These are phyloP conservation scores for Graphilbum sp. DNA, from an alignment of 2,329 filamentous ascomycete genomes.

Conservation along the genomic window DNA sequence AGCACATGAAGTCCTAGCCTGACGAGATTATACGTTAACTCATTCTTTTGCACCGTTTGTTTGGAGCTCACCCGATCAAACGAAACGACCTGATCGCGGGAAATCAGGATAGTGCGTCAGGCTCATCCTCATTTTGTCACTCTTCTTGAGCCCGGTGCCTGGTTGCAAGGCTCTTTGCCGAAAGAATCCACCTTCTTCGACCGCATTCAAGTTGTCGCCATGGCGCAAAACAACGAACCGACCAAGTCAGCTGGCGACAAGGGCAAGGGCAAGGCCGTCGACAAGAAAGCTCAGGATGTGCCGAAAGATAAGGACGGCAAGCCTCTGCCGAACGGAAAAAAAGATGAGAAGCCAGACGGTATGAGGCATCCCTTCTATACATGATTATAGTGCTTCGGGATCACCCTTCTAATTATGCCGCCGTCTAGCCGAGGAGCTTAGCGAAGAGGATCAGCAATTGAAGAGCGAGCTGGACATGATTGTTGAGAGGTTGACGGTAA, in stretches of 20 bases:
- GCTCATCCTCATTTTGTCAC: too few relatives aligned
- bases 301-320: slow-evolving; percentile 57
- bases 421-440: slow-evolving; percentile 62
- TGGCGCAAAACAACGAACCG: slow-evolving; percentile 90
- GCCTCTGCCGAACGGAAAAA: slow-evolving; percentile 54
- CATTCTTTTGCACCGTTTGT: too few relatives aligned
- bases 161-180: too few relatives aligned
- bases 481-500: slow-evolving; percentile 80
- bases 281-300: slow-evolving; percentile 42
- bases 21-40: too few relatives aligned
- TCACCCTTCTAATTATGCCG: background rate
- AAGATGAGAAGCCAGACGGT: slow-evolving; percentile 47
- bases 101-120: too few relatives aligned
- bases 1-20: too few relatives aligned
- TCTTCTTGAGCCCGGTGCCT: too few relatives aligned
- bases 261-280: slow-evolving; percentile 85
- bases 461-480: slow-evolving; percentile 98
- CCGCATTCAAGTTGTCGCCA: slow-evolving; percentile 20
- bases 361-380: too few relatives aligned
- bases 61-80: too few relatives aligned
- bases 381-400: background rate
- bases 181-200: too few relatives aligned
- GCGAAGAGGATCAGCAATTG: slow-evolving; percentile 93
- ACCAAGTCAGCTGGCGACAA: slow-evolving; percentile 66
- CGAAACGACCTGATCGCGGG: too few relatives aligned